Evolutionary conservation across 2,329 filamentous ascomycete species (phyloP).

Genomic region (Colletotrichum orbiculare): DNA sequence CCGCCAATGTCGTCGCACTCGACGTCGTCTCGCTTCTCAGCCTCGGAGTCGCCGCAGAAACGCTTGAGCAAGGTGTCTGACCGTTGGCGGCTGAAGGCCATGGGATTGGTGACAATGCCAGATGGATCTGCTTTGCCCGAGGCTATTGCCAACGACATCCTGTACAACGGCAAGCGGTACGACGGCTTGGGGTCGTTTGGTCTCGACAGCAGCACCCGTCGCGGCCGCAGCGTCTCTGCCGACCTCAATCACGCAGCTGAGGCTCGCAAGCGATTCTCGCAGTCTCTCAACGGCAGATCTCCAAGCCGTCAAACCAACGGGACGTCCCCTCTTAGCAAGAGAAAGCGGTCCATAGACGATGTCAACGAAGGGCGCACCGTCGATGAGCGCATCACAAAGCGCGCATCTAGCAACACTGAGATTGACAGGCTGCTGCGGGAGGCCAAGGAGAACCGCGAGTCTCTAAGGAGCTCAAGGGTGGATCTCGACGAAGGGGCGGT

Average conservation of each 20-base stretch:
- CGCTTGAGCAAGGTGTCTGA: constrained; percentile 53
- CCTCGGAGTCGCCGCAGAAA: constrained; percentile 31
- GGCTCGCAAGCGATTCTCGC: constrained; percentile 35
- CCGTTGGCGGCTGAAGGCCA: constrained; percentile 59
- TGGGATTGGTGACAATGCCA: constrained; percentile 63
- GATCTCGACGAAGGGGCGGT: constrained; percentile 59
- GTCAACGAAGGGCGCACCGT: constrained; percentile 25
- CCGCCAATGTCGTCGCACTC: constrained; percentile 45
- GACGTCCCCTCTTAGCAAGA: constrained; percentile 38
- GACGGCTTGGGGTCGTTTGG: constrained; percentile 52
- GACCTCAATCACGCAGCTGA: constrained; percentile 49
- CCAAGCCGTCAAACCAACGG: constrained; percentile 32
- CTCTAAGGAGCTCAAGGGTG: constrained; percentile 52
- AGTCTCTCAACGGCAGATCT: constrained; percentile 32
- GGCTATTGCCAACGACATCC: constrained; percentile 58
- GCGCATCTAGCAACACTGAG: constrained; percentile 46
- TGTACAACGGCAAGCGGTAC: constrained; percentile 53
- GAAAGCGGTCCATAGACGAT: constrained; percentile 39
- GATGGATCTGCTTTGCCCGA: constrained; percentile 66
- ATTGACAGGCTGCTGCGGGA: constrained; percentile 54
- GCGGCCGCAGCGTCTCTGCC: constrained; percentile 37
- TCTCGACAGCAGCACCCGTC: constrained; percentile 39
- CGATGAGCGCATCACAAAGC: constrained; percentile 41
- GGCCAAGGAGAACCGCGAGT: constrained; percentile 49
- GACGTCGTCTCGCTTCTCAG: constrained; percentile 28